Percentiles rank a stretch among this genome's conserved stretches.
phyloP scores from a whole-genome alignment of 2,329 filamentous ascomycete genomes.

The Colletotrichum aenigma region DNA sequence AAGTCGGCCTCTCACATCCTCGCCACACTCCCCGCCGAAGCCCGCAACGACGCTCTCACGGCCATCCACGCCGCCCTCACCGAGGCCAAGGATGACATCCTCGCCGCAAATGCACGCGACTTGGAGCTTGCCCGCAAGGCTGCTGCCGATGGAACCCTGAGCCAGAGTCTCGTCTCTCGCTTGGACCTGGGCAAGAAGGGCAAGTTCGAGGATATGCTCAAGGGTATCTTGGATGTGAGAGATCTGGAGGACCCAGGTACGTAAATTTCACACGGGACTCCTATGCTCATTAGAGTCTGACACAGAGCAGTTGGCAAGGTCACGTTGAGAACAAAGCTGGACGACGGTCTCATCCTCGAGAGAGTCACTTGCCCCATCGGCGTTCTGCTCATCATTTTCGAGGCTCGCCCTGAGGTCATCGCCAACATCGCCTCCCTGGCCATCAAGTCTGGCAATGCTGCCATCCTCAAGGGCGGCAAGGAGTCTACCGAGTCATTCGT shows the following conservation, averaged over 20 bases:
- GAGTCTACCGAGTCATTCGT: constrained; percentile 96
- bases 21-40: constrained; percentile 75
- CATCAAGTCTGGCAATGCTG: constrained; percentile 96
- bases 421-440: constrained; percentile 96
- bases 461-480: constrained; percentile 94
- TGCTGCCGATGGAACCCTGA: constrained; percentile 76
- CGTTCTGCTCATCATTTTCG: constrained; percentile 97
- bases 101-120: constrained; percentile 86
- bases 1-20: constrained; percentile 83
- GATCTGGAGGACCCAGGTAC: constrained; percentile 83
- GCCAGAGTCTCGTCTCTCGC: constrained; percentile 82
- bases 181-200: constrained; percentile 85
- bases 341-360: constrained; percentile 84
- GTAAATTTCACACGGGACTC: constrained; percentile 26
- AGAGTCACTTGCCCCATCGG: constrained; percentile 94
- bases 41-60: constrained; percentile 84
- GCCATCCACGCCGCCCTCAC: constrained; percentile 80
- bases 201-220: constrained; percentile 98
- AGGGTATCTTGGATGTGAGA: constrained; percentile 89
- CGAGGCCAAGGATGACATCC: constrained; percentile 73
- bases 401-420: constrained; percentile 96
- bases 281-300: background rate
- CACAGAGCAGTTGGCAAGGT: constrained; percentile 73
- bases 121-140: constrained; percentile 75
- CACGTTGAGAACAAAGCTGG: constrained; percentile 82